Conservation (phyloP, 306 rosid genomes). For the Coriaria nepalensis region DNA sequence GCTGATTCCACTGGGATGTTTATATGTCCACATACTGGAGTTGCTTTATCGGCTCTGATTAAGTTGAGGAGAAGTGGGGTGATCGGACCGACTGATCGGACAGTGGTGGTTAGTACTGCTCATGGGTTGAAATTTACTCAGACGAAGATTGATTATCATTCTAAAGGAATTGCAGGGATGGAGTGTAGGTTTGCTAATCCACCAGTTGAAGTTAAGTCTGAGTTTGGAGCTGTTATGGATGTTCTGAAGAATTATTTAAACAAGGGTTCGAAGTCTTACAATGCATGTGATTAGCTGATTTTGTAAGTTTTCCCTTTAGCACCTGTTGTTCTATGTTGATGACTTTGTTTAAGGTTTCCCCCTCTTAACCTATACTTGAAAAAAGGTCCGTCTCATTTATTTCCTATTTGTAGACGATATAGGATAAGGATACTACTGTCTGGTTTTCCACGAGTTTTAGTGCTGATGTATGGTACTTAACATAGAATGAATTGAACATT, state of each 20-base stretch:
- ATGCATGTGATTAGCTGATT: background rate
- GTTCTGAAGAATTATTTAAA: slow-evolving; percentile 31
- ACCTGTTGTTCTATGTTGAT: background rate
- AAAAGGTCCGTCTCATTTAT: too few species aligned
- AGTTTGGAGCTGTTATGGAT: slow-evolving; percentile 41
- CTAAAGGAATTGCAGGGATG: slow-evolving; percentile 29
- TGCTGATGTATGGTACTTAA: too few species aligned
- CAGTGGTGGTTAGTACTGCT: slow-evolving; percentile 78
- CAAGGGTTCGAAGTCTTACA: slow-evolving; percentile 12
- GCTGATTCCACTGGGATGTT: slow-evolving; percentile 88
- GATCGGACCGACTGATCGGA: slow-evolving; percentile 39
- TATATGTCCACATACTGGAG: slow-evolving; percentile 77
- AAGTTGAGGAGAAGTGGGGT: slow-evolving; percentile 62
- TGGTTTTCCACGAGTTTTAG: too few species aligned
- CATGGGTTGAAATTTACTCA: slow-evolving; percentile 73
- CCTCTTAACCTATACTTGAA: too few species aligned
- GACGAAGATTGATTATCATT: slow-evolving; percentile 41
- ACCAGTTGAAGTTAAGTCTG: slow-evolving; percentile 31
- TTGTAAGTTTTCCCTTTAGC: slow-evolving; percentile 1
- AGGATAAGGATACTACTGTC: too few species aligned
- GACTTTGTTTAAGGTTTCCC: too few species aligned
- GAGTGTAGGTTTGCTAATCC: slow-evolving; percentile 37
- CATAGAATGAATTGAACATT: too few species aligned
- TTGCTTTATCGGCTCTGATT: slow-evolving; percentile 51
- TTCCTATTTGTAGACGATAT: too few species aligned